Evolutionary conservation across 768 basidiomycete species (phyloP).

Genomic region (Coprinellus aureogranulatus): DNA sequence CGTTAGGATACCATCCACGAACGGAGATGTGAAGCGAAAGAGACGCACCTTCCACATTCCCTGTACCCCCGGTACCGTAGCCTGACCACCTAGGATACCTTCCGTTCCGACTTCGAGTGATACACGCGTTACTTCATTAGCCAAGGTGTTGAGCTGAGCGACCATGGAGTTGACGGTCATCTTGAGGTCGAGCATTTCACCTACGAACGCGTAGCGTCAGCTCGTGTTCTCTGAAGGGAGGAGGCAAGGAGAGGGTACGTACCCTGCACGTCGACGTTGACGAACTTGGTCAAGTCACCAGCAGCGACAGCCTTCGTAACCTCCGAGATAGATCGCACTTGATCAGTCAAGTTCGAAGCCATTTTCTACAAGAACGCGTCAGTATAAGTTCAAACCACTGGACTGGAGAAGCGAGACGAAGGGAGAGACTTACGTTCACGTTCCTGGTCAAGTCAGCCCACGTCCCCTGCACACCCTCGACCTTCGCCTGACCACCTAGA

Average conservation of each 20-base stretch:
- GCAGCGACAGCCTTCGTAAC: conserved; percentile 85
- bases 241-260: not conserved
- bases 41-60: conserved; percentile 84
- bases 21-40: not conserved
- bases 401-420: not conserved
- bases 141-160: conserved; percentile 54
- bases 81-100: conserved; percentile 92
- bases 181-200: conserved; percentile 86
- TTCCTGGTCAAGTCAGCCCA: conserved; percentile 89
- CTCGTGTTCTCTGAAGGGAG: not conserved
- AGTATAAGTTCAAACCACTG: not conserved
- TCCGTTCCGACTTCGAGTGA: conserved; percentile 90
- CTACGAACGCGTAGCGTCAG: not conserved
- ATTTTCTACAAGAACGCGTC: conserved; percentile 56
- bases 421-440: conserved; percentile 66
- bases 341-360: conserved; percentile 80
- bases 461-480: conserved; percentile 89
- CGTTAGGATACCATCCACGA: not conserved
- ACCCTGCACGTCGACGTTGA: conserved; percentile 90
- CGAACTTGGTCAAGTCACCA: conserved; percentile 80
- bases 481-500: conserved; percentile 85
- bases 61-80: conserved; percentile 86
- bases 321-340: conserved; percentile 90
- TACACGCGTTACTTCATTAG: conserved; percentile 86
- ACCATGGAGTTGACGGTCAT: conserved; percentile 44